Base-by-base conservation (phyloP, 2,329 filamentous ascomycete species). In the Paraconiothyrium sp. region DNA sequence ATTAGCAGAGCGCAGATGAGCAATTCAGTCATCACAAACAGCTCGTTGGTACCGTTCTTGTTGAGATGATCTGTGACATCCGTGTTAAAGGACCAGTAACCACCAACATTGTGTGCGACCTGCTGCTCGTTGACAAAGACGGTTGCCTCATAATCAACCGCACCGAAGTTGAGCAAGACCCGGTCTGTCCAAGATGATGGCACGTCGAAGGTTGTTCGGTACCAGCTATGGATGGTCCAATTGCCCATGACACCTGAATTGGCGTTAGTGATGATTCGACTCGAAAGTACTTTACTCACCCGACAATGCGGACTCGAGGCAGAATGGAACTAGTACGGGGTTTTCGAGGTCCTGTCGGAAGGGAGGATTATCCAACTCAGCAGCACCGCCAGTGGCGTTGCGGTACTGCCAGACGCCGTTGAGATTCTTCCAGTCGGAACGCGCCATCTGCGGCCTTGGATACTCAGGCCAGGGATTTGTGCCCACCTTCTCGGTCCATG, bases 51-150 rank as follows among this genome's bases (percentile, higher is more conserved):
- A 4, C 80, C 81, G 35, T 81, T 81, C 1, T 67, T 61, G 8
- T 71, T 72, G 24, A 83, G 62, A 48, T 77, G 70, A 30, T 82
- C 70, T 0, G 88, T 89, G 20, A 88, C 79, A 67, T 91, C 88
- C 22, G 90, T 64, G 1, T 81, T 84, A 69, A 90, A 90, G 30
- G 84, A 82, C 68, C 84, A 88, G 68, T 90, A 90, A 0, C 89
- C 89, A 27, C 89, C 89, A 1, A 82, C 79, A 64, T 90, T 82
- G 56, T 82, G 83, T 0, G 82, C 84, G 3, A 83, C 84, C 22
- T 83, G 63, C 27, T 82, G 68, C 2, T 85, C 84, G 65, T 89
- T 89, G 66, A 90, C 78, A 60, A 85, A 89, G 0, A 90, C 84
- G 0, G 82, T 84, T 7, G 84, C 80, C 65, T 87, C 80, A 60